phyloP scores from a whole-genome alignment of 768 basidiomycete species.

The Lentinula guzmanii region DNA sequence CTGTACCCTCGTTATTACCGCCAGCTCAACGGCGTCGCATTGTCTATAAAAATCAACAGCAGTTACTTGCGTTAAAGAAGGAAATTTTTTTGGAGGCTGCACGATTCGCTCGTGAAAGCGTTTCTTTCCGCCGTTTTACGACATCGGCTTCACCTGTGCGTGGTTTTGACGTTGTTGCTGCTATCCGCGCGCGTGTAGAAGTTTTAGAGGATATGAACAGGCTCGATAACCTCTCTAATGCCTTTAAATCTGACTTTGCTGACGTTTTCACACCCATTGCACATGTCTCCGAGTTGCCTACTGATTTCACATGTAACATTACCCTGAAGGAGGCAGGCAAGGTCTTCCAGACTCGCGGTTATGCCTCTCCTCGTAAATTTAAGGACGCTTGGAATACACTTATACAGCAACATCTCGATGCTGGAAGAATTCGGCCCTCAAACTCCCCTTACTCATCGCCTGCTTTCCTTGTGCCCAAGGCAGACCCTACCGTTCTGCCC shows the following conservation, averaged over 20 bases:
- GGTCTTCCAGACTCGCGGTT: conserved; percentile 11
- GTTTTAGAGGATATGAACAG: too few relatives aligned
- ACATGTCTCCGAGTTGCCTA: not conserved
- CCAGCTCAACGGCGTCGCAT: not conserved
- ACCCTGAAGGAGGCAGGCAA: conserved; percentile 14
- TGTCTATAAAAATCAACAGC: not conserved
- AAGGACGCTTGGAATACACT: too few relatives aligned
- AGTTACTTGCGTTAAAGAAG: not conserved
- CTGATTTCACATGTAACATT: conserved; percentile 12
- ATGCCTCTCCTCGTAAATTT: conserved; percentile 11
- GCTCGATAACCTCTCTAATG: too few relatives aligned
- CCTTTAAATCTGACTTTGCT: too few relatives aligned
- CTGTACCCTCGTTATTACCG: not conserved
- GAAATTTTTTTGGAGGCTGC: too few relatives aligned
- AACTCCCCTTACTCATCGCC: conserved; percentile 20
- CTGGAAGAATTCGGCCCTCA: conserved; percentile 10
- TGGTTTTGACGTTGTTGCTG: too few relatives aligned
- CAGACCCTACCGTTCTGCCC: conserved; percentile 16
- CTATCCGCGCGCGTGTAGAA: too few relatives aligned
- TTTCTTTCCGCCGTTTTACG: too few relatives aligned
- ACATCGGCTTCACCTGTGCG: too few relatives aligned
- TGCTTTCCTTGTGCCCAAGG: conserved; percentile 24
- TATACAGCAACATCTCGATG: too few relatives aligned
- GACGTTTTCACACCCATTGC: not conserved
- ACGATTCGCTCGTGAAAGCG: too few relatives aligned